Percentiles rank a stretch among this genome's conserved stretches.
phyloP scores from a whole-genome alignment of 306 rosid species.

The Benincasa hispida region DNA sequence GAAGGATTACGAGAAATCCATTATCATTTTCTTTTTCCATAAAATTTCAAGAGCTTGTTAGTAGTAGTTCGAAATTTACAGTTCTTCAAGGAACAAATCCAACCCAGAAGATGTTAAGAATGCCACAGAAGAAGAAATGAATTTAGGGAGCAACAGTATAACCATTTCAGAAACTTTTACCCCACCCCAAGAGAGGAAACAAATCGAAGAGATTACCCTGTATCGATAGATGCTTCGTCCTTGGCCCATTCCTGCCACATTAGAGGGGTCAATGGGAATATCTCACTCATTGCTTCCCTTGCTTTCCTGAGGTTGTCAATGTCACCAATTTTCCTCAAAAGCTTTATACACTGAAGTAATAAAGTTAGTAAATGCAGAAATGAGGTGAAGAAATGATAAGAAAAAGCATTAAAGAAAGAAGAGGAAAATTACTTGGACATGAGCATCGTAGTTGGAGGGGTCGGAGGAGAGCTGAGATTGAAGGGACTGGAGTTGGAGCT shows the following conservation, averaged over 20 bases:
- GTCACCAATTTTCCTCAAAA: conserved; percentile 58
- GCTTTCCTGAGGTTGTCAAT: conserved; percentile 60
- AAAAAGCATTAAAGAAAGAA: background rate
- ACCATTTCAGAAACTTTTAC: background rate
- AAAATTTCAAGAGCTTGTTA: background rate
- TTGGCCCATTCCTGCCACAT: conserved; percentile 90
- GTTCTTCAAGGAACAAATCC: background rate
- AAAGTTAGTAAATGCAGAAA: background rate
- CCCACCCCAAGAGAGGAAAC: background rate
- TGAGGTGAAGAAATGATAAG: too few relatives aligned
- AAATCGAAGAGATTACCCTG: conserved; percentile 23
- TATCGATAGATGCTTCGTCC: conserved; percentile 55
- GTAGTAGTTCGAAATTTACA: background rate
- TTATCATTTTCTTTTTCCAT: background rate
- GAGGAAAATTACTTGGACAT: conserved; percentile 31
- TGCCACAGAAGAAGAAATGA: background rate
- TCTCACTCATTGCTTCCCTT: conserved; percentile 63
- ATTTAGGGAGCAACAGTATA: background rate
- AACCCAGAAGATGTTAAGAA: background rate
- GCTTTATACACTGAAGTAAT: conserved; percentile 45
- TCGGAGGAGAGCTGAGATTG: conserved; percentile 46
- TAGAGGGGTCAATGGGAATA: conserved; percentile 59
- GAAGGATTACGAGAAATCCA: background rate
- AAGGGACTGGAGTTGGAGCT: conserved; percentile 43
- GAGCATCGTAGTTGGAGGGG: conserved; percentile 63